phyloP scores from a whole-genome alignment of 2,329 filamentous ascomycete species.

The Penicillium sclerotiorum region DNA sequence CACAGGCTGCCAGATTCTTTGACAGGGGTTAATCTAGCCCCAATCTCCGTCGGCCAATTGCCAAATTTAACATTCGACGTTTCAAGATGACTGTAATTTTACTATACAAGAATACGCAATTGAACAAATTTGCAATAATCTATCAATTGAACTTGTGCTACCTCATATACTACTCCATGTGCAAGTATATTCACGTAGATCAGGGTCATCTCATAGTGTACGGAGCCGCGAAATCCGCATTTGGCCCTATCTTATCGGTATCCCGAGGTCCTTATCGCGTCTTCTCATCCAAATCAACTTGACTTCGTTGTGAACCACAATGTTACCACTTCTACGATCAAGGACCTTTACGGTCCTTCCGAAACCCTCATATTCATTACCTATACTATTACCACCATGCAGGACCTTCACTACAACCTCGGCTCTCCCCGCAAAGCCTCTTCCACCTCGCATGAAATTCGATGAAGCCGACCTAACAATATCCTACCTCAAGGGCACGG shows the following conservation, averaged over 20 bases:
- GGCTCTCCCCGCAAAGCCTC: slow-evolving; percentile 52
- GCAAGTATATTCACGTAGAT: no score
- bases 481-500: slow-evolving; percentile 84
- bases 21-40: no score
- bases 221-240: no score
- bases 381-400: not conserved
- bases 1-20: no score
- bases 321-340: slow-evolving; percentile 3
- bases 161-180: no score
- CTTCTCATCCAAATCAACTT: not conserved
- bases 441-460: slow-evolving; percentile 76
- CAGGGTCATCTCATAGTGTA: no score
- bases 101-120: no score
- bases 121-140: no score
- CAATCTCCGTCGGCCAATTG: no score
- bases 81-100: no score
- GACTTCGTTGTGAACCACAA: slow-evolving; percentile 3
- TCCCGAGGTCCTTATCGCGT: slow-evolving; percentile 7
- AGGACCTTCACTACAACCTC: slow-evolving; percentile 30
- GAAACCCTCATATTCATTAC: not conserved
- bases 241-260: slow-evolving; percentile 16
- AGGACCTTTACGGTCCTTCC: not conserved
- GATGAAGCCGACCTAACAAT: slow-evolving; percentile 80
- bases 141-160: no score
- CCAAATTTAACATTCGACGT: no score